Conservation (phyloP, 2,329 filamentous ascomycete species). For the Cladosporium cucumerinum region DNA sequence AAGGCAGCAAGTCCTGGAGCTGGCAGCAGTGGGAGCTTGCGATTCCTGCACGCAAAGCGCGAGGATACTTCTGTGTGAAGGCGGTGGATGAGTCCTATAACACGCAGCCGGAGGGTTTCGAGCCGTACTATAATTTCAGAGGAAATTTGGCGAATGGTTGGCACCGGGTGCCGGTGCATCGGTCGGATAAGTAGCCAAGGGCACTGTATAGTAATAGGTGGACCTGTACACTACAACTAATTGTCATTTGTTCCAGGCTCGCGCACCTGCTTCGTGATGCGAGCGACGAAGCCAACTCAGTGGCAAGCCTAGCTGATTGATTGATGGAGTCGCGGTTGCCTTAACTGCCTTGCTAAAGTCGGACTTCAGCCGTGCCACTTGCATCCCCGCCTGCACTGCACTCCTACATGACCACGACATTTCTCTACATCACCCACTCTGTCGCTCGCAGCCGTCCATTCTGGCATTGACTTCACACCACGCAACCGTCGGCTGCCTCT, state of each 20-base stretch:
- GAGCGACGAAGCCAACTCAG: background rate
- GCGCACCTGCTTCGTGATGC: background rate
- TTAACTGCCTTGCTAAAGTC: background rate
- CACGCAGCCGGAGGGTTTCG: slow-evolving; percentile 60
- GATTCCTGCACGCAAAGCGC: slow-evolving; percentile 39
- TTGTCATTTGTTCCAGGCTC: background rate
- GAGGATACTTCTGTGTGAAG: slow-evolving; percentile 58
- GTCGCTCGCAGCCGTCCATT: background rate
- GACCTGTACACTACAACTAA: background rate
- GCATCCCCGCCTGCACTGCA: background rate
- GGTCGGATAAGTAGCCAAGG: background rate
- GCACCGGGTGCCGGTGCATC: slow-evolving; percentile 51
- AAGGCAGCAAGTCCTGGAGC: slow-evolving; percentile 55
- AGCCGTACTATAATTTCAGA: slow-evolving; percentile 60
- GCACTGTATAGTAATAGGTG: background rate
- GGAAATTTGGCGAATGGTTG: slow-evolving; percentile 66
- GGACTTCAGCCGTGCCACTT: background rate
- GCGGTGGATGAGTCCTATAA: slow-evolving; percentile 66
- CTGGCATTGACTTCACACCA: background rate
- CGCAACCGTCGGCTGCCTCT: background rate
- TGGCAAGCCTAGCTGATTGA: background rate
- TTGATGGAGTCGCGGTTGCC: background rate
- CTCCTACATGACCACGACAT: background rate
- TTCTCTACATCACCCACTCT: background rate
- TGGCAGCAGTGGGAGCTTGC: slow-evolving; percentile 62